phyloP scores from a whole-genome alignment of 257 asterid genomes.

The Solanum habrochaites region DNA sequence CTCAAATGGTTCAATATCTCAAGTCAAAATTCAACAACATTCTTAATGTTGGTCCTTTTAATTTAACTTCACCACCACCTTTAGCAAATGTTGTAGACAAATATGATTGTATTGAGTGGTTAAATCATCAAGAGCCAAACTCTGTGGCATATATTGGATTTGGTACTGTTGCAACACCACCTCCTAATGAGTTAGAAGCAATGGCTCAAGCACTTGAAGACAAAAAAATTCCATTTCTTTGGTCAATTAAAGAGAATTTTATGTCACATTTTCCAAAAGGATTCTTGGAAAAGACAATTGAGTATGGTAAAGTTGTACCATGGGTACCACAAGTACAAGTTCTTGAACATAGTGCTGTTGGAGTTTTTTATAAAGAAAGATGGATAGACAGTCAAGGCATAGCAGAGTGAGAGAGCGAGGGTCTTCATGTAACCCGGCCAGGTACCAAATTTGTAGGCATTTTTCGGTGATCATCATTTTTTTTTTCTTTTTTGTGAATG shows the following conservation, averaged over 20 bases:
- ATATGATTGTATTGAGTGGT: slow-evolving; percentile 47
- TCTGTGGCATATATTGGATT: slow-evolving; percentile 46
- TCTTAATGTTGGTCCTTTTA: slow-evolving; percentile 59
- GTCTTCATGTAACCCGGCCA: too few relatives aligned
- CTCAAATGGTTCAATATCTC: slow-evolving; percentile 26
- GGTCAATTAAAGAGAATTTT: slow-evolving; percentile 38
- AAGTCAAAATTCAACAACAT: slow-evolving; percentile 35
- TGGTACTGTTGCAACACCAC: slow-evolving; percentile 37
- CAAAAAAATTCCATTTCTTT: slow-evolving; percentile 33
- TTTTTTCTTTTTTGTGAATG: too few relatives aligned
- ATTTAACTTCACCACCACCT: slow-evolving; percentile 10
- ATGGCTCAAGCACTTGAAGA: slow-evolving; percentile 47
- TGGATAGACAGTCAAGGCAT: too few relatives aligned
- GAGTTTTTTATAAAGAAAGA: slow-evolving; percentile 36
- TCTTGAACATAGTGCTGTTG: slow-evolving; percentile 28
- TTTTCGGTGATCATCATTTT: slow-evolving; percentile 48
- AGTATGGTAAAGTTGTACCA: slow-evolving; percentile 27
- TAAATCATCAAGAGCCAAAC: slow-evolving; percentile 20
- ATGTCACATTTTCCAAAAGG: slow-evolving; percentile 9
- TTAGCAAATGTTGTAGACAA: not conserved
- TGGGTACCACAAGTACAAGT: slow-evolving; percentile 53
- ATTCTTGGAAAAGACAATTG: slow-evolving; percentile 24
- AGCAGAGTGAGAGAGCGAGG: too few relatives aligned
- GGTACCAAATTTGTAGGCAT: slow-evolving; percentile 47
- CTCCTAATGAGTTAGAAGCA: slow-evolving; percentile 37